Conservation (phyloP, 192 early-diverging fungal species). For the Chytriomyces hyalinus region DNA sequence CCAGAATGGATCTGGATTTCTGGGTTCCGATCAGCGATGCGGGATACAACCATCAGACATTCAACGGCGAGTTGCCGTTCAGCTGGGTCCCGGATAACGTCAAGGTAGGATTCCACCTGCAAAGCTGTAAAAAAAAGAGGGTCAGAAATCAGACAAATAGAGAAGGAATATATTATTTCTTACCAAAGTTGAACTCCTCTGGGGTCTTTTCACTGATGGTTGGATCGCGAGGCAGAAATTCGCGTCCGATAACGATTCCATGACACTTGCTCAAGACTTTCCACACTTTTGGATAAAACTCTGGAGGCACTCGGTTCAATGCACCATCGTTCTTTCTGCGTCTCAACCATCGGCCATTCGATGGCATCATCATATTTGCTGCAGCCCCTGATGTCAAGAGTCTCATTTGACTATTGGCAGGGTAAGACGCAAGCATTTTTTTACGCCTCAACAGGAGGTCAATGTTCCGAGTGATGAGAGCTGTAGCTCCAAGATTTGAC, state of each 20-base stretch:
- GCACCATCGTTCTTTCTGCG: slow-evolving; percentile 85
- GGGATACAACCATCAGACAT: slow-evolving; percentile 70
- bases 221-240: slow-evolving; percentile 72
- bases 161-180: background rate
- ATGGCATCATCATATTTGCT: slow-evolving; percentile 49
- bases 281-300: slow-evolving; percentile 83
- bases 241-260: slow-evolving; percentile 65
- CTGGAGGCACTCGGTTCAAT: slow-evolving; percentile 76
- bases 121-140: slow-evolving; percentile 46
- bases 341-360: slow-evolving; percentile 67
- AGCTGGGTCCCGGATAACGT: slow-evolving; percentile 77
- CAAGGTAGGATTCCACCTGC: slow-evolving; percentile 75
- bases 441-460: slow-evolving; percentile 52
- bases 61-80: slow-evolving; percentile 80
- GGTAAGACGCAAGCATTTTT: slow-evolving; percentile 46
- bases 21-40: slow-evolving; percentile 70
- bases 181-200: slow-evolving; percentile 85
- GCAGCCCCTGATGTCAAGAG: slow-evolving; percentile 17
- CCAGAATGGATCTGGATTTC: slow-evolving; percentile 51
- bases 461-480: slow-evolving; percentile 56
- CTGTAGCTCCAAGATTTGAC: slow-evolving; percentile 64
- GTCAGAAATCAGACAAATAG: no score
- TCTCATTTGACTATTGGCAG: slow-evolving; percentile 22
- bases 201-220: slow-evolving; percentile 82
- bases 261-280: slow-evolving; percentile 63